phyloP scores from a whole-genome alignment of 1,284 basidiomycete species.

The Malassezia nana region DNA sequence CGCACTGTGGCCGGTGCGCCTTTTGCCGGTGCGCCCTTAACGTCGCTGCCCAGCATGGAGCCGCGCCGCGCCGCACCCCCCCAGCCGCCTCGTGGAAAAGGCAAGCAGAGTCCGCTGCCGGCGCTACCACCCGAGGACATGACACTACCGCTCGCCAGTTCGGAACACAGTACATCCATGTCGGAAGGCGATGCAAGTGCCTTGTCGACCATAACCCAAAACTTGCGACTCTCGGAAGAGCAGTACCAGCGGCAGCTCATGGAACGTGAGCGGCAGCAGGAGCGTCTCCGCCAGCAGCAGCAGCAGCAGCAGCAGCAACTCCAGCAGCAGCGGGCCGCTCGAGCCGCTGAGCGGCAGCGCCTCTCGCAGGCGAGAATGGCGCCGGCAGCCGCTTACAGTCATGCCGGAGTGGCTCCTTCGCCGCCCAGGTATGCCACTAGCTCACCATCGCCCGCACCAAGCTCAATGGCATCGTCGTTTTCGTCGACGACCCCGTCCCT shows the following conservation, averaged over 20 bases:
- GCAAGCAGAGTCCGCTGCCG: constrained; percentile 65
- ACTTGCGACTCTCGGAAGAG: constrained; percentile 17
- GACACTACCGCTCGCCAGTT: not conserved
- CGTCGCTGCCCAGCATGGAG: not conserved
- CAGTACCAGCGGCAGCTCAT: constrained; percentile 20
- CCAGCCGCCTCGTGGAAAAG: constrained; percentile 60
- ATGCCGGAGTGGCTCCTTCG: not conserved
- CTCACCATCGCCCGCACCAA: not conserved
- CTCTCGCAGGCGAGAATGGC: constrained; percentile 1
- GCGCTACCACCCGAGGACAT: constrained; percentile 1
- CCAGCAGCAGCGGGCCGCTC: constrained; percentile 13
- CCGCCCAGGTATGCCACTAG: not conserved
- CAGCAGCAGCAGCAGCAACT: constrained; percentile 17
- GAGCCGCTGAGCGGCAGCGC: constrained; percentile 8
- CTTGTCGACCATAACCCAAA: constrained; percentile 10
- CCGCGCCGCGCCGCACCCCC: constrained; percentile 16
- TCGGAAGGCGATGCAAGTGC: constrained; percentile 9
- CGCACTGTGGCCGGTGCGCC: constrained; percentile 9
- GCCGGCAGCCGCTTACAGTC: not conserved
- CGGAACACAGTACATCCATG: constrained; percentile 2
- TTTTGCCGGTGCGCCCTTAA: not conserved
- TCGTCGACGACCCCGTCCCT: not conserved
- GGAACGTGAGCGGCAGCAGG: constrained; percentile 20
- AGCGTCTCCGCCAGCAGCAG: constrained; percentile 18
- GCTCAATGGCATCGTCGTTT: not conserved